Evolutionary conservation across 768 basidiomycete species (phyloP).

Genomic region (Pisolithus marmoratus): DNA sequence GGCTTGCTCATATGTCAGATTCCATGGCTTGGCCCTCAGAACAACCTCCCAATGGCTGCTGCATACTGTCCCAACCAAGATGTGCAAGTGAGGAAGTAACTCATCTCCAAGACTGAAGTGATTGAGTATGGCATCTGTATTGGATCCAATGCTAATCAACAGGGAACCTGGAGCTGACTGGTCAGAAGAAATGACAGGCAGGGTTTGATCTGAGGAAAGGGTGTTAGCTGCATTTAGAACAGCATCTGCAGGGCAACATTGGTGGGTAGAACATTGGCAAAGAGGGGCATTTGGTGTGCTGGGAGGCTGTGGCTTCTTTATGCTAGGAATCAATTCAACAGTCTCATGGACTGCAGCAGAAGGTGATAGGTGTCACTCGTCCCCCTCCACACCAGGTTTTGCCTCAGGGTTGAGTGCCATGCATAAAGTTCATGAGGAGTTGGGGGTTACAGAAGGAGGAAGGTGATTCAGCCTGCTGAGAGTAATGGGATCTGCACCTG

Average conservation of each 20-base stretch:
- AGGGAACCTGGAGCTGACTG: not conserved
- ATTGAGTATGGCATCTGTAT: slow-evolving; percentile 2
- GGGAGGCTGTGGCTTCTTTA: not conserved
- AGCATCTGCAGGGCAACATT: not conserved
- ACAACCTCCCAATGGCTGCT: slow-evolving; percentile 5
- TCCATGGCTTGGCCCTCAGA: slow-evolving; percentile 8
- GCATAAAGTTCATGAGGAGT: too few species aligned
- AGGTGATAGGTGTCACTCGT: too few species aligned
- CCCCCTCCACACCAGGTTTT: too few species aligned
- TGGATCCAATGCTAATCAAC: slow-evolving; percentile 7
- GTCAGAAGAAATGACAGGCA: not conserved
- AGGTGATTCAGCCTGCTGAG: too few species aligned
- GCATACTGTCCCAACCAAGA: not conserved
- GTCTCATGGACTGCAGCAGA: too few species aligned
- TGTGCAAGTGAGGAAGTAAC: not conserved
- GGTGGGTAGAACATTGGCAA: not conserved
- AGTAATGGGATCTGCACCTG: too few species aligned
- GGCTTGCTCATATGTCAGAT: too few species aligned
- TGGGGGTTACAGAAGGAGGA: too few species aligned
- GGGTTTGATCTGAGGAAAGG: not conserved
- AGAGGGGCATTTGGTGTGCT: not conserved
- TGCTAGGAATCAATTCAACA: not conserved
- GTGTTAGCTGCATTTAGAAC: too few species aligned
- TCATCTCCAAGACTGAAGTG: slow-evolving; percentile 1
- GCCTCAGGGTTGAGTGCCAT: too few species aligned